Conservation (phyloP, 495 filamentous ascomycete species). For the Podospora didyma region DNA sequence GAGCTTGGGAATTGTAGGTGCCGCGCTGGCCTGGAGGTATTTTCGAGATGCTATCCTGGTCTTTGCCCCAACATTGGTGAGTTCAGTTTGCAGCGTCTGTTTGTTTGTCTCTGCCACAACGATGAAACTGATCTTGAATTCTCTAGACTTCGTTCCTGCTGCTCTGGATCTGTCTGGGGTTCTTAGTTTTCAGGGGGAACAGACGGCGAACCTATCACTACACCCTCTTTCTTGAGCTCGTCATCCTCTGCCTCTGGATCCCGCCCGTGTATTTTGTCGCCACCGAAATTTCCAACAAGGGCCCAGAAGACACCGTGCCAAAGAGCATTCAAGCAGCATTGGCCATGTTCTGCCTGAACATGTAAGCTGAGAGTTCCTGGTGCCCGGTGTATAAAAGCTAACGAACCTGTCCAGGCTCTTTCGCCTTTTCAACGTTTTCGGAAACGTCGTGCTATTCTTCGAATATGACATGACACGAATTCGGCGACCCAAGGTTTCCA, state of each 20-base stretch:
- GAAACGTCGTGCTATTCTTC: constrained; percentile 20
- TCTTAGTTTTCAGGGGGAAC: constrained; percentile 18
- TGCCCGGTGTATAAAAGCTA: not conserved
- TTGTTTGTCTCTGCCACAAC: not conserved
- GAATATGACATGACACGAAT: constrained; percentile 19
- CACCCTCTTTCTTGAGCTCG: constrained; percentile 22
- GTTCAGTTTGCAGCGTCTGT: not conserved
- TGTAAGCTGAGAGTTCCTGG: constrained; percentile 13
- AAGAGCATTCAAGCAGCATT: constrained; percentile 9
- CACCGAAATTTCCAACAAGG: not conserved
- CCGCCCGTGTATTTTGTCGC: constrained; percentile 22
- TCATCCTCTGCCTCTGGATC: constrained; percentile 27
- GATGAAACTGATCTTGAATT: not conserved
- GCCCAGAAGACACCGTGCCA: not conserved
- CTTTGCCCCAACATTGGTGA: constrained; percentile 26
- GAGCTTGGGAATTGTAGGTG: constrained; percentile 18
- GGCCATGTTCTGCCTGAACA: constrained; percentile 23
- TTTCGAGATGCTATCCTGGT: constrained; percentile 17
- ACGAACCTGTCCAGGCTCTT: constrained; percentile 13
- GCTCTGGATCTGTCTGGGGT: constrained; percentile 22
- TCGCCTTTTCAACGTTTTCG: constrained; percentile 22
- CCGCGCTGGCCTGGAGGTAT: constrained; percentile 22
- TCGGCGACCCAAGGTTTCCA: not conserved
- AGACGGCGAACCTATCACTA: constrained; percentile 13
- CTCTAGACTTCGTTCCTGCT: constrained; percentile 23